These are phyloP conservation scores for Anastatica hierochuntica DNA, from an alignment of 345 rosid genomes.

Conservation along the genomic window DNA sequence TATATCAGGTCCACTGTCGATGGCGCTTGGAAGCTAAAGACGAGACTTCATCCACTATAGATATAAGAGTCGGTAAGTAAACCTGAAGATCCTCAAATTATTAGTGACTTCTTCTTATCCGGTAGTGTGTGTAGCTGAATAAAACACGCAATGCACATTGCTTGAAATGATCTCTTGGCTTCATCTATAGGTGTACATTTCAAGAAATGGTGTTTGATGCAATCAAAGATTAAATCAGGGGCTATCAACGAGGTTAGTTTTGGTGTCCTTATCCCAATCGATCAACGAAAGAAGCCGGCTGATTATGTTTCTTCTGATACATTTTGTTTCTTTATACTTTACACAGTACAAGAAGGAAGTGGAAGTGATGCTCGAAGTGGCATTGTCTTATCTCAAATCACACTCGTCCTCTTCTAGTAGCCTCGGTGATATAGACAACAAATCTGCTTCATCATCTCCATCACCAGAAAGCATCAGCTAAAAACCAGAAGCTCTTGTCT, in stretches of 20 bases:
- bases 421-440: constrained; percentile 3
- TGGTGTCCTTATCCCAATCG: too few species aligned
- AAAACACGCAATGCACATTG: background rate
- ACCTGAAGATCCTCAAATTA: too few species aligned
- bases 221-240: constrained; percentile 79
- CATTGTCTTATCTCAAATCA: constrained; percentile 33
- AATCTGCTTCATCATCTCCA: constrained; percentile 7
- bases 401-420: constrained; percentile 11
- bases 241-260: constrained; percentile 67
- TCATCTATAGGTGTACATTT: constrained; percentile 75
- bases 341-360: constrained; percentile 81
- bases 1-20: constrained; percentile 74
- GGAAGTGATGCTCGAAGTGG: constrained; percentile 57
- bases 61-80: constrained; percentile 78
- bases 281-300: background rate
- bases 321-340: background rate
- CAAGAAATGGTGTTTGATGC: constrained; percentile 98
- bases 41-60: constrained; percentile 47
- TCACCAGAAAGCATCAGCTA: constrained; percentile 12
- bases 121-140: background rate
- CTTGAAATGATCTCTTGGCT: too few species aligned
- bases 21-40: constrained; percentile 63
- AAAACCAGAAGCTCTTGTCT: too few species aligned
- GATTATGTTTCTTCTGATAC: background rate
- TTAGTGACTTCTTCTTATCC: too few species aligned